These are phyloP conservation scores for Paracoccidioides lutzii DNA, from an alignment of 2,329 filamentous ascomycete species.

Conservation along the genomic window DNA sequence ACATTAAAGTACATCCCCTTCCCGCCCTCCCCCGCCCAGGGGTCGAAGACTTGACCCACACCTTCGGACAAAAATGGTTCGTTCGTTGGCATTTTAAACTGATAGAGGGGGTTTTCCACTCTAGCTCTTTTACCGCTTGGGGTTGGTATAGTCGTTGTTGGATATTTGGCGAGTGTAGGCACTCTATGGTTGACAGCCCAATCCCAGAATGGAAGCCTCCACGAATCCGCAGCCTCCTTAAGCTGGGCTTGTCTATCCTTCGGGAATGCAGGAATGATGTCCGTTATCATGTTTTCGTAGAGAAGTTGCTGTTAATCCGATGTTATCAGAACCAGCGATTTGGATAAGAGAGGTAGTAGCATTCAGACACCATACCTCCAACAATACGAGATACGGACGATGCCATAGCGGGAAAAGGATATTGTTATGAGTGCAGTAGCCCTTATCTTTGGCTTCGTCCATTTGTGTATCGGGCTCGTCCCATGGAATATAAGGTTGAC, in stretches of 20 bases:
- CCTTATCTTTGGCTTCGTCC: not conserved
- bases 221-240: slow-evolving; percentile 24
- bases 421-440: slow-evolving; percentile 63
- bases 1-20: slow-evolving; percentile 5
- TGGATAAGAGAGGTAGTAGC: slow-evolving; percentile 3
- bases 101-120: slow-evolving; percentile 35
- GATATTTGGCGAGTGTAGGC: slow-evolving; percentile 19
- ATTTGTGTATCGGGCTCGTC: slow-evolving; percentile 45
- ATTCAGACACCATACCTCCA: slow-evolving; percentile 33
- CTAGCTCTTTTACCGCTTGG: slow-evolving; percentile 24
- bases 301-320: slow-evolving; percentile 24
- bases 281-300: slow-evolving; percentile 22
- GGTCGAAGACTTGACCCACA: slow-evolving; percentile 3
- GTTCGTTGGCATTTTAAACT: slow-evolving; percentile 26
- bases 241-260: slow-evolving; percentile 35
- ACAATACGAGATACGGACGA: slow-evolving; percentile 59
- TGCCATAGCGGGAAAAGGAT: slow-evolving; percentile 74
- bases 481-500: slow-evolving; percentile 51
- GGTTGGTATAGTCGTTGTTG: slow-evolving; percentile 23
- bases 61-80: slow-evolving; percentile 8
- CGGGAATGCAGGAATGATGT: slow-evolving; percentile 27
- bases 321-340: not conserved
- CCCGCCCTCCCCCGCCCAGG: not conserved
- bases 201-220: slow-evolving; percentile 41
- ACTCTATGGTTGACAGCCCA: slow-evolving; percentile 25